A percentile compares a stretch with the other conserved stretches of the same genome.
These are phyloP conservation scores for Thymus mandschuricus DNA, from an alignment of 257 asterid genomes.

Conservation along the genomic window DNA sequence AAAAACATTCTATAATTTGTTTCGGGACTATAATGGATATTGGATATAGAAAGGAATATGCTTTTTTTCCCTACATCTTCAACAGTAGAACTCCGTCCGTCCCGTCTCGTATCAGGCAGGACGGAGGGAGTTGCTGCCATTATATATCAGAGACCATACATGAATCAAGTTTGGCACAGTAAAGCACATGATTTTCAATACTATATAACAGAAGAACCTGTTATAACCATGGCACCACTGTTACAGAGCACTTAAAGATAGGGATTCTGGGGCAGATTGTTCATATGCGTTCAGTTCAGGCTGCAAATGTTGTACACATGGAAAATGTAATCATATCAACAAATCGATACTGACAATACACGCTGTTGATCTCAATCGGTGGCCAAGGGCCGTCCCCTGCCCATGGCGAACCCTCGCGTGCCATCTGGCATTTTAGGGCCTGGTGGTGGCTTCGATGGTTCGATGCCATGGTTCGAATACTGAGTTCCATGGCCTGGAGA, in stretches of 20 bases:
- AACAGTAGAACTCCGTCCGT: no score
- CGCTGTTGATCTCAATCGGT: neutral
- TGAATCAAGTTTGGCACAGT: neutral
- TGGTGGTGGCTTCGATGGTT: conserved; percentile 89
- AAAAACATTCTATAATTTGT: no score
- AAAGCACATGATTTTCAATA: no score
- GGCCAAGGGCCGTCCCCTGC: conserved; percentile 4
- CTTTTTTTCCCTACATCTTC: no score
- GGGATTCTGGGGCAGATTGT: neutral
- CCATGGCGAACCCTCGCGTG: conserved; percentile 44
- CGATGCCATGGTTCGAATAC: conserved; percentile 48
- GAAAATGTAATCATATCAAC: neutral
- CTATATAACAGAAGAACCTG: neutral
- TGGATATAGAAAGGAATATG: no score
- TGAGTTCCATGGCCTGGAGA: conserved; percentile 64
- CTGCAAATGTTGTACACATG: neutral
- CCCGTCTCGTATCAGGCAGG: no score
- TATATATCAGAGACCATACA: neutral
- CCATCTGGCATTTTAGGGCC: conserved; percentile 99
- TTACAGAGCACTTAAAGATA: neutral
- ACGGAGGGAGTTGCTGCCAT: neutral
- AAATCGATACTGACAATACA: neutral
- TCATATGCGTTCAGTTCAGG: neutral
- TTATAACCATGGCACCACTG: neutral
- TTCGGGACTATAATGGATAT: no score